Evolutionary conservation across 495 filamentous ascomycete genomes (phyloP), one percentile per base, ranked within the genome.

Genomic region (Neurospora sp.): DNA sequence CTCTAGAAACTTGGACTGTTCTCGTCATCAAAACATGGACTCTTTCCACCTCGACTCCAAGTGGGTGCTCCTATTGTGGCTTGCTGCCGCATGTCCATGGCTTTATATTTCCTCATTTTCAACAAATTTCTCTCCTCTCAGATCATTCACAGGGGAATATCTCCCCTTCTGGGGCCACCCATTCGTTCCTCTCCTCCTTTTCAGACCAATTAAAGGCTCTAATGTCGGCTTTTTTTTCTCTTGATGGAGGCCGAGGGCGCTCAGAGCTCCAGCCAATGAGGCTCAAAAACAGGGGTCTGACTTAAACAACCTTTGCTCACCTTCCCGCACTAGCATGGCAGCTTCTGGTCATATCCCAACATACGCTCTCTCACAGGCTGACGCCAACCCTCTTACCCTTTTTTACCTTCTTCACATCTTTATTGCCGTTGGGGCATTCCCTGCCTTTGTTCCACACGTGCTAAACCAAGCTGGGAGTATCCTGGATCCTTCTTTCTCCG

Each of bases 201-300:
- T 74, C 48, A 28, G 71, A 48, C 80, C 79, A 80, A 81, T 81
- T 70, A 76, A 39, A 34, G 37, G 7, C 24, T 71, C n/a, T 39
- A 34, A 36, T 72, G 36, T 77, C 75, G 77, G 71, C 42, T 72
- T 66, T 74, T 74, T 77, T 78, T 70, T 74, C 74, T 70, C 74
- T 70, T 74, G 76, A 77, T 78, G 77, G 78, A 71, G 74, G 77
- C 78, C 80, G 74, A 75, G 76, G 78, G 79, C 77, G 77, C 76
- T 72, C 73, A 75, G 73, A 40, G 71, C 59, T 48, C 66, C 74
- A 79, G 76, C 80, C 80, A 81, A 81, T 81, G 78, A 79, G 73
- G 74, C 78, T 76, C 79, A 76, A 78, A 70, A 81, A 72, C 80
- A 81, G 79, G 80, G 80, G 77, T 81, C 71, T 62, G 75, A 77